Evolutionary conservation across 192 early-diverging fungal genomes (phyloP).

Genomic region (Podila minutissima): DNA sequence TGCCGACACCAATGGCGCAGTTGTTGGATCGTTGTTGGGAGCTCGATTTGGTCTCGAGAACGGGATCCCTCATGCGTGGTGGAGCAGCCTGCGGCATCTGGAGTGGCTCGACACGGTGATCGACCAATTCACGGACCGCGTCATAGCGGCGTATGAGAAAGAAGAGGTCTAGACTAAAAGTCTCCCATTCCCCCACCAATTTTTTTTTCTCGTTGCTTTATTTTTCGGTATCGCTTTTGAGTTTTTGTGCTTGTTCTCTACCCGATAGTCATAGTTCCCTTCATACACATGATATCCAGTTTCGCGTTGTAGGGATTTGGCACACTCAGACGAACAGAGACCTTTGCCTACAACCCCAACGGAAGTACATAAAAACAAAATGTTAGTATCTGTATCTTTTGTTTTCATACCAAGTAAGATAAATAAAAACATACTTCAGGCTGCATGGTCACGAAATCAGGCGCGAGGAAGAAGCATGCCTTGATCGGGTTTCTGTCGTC

Average conservation of each 20-base stretch:
- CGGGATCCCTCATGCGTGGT: slow-evolving; percentile 59
- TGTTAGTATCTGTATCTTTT: too few relatives aligned
- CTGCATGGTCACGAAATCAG: neutral
- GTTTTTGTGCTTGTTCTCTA: neutral
- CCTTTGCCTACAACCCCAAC: too few relatives aligned
- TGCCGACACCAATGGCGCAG: slow-evolving; percentile 66
- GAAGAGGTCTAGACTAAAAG: neutral
- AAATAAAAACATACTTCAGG: neutral
- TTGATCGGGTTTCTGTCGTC: neutral
- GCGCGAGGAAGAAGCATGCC: slow-evolving; percentile 13
- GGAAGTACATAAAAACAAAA: too few relatives aligned
- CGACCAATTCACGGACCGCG: slow-evolving; percentile 28
- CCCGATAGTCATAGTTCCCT: too few relatives aligned
- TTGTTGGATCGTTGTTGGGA: slow-evolving; percentile 63
- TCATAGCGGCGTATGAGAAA: slow-evolving; percentile 27
- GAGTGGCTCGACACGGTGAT: slow-evolving; percentile 40
- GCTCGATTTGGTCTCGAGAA: slow-evolving; percentile 53
- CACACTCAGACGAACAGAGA: too few relatives aligned
- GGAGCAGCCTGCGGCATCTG: slow-evolving; percentile 48
- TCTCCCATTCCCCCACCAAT: neutral
- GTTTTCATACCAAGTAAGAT: too few relatives aligned
- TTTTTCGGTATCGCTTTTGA: neutral
- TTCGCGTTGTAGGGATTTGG: too few relatives aligned
- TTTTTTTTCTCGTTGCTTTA: neutral
- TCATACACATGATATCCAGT: too few relatives aligned